Evolutionary conservation across 352 stramenopile genomes (phyloP).

Genomic region (Globisporangium carolinianum): DNA sequence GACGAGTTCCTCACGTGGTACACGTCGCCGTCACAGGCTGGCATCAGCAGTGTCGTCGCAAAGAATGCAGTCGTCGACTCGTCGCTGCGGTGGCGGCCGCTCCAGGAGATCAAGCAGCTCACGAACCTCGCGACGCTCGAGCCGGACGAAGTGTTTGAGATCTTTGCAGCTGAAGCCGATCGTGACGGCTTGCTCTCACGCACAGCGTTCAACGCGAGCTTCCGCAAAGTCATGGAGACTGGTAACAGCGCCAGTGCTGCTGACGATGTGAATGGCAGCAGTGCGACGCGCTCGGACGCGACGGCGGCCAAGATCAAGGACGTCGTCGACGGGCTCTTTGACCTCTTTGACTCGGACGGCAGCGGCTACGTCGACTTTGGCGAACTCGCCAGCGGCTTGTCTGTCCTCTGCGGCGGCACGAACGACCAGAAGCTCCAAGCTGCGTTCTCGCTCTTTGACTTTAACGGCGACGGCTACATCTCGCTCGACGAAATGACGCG

Average conservation of each 20-base stretch:
- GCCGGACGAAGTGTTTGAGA: slow-evolving; percentile 82
- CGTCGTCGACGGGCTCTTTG: slow-evolving; percentile 65
- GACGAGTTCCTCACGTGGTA: slow-evolving; percentile 88
- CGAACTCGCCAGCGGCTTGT: slow-evolving; percentile 76
- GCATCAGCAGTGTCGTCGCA: slow-evolving; percentile 59
- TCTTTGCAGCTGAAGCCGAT: slow-evolving; percentile 75
- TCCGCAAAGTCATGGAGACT: slow-evolving; percentile 53
- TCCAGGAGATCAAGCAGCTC: slow-evolving; percentile 78
- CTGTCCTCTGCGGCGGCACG: slow-evolving; percentile 75
- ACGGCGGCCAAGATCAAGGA: slow-evolving; percentile 43
- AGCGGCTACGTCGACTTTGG: slow-evolving; percentile 79
- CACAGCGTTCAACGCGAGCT: slow-evolving; percentile 73
- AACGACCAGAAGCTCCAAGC: slow-evolving; percentile 84
- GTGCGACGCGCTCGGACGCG: slow-evolving; percentile 12
- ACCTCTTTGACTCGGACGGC: slow-evolving; percentile 72
- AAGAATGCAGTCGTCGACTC: slow-evolving; percentile 74
- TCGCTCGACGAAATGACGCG: slow-evolving; percentile 82
- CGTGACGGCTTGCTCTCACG: slow-evolving; percentile 64
- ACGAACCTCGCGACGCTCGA: slow-evolving; percentile 74
- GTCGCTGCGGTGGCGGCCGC: slow-evolving; percentile 71
- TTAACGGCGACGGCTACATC: slow-evolving; percentile 86
- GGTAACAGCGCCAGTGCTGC: background rate
- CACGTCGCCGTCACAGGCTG: slow-evolving; percentile 54
- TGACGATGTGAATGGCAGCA: background rate
- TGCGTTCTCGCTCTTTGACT: slow-evolving; percentile 84